These are phyloP conservation scores for Daphne laureola DNA, from an alignment of 441 rosid species.

Conservation along the genomic window DNA sequence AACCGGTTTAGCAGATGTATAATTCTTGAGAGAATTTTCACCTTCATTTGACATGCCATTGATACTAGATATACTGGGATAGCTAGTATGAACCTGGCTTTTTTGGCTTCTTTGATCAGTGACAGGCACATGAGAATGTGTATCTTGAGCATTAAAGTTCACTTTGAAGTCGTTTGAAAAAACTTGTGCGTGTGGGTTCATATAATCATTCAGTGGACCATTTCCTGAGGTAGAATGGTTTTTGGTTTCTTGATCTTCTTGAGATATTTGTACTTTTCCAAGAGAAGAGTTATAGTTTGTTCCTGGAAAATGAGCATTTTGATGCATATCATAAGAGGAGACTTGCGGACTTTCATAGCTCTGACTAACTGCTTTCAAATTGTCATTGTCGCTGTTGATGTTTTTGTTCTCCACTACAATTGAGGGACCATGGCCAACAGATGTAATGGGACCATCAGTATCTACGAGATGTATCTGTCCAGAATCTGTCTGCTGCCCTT, in stretches of 20 bases:
- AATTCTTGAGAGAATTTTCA: slow-evolving; percentile 26
- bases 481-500: slow-evolving; percentile 29
- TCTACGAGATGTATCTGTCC: slow-evolving; percentile 29
- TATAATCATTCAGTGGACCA: slow-evolving; percentile 19
- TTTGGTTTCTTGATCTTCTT: slow-evolving; percentile 24
- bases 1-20: slow-evolving; percentile 11
- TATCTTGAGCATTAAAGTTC: slow-evolving; percentile 23
- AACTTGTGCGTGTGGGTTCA: slow-evolving; percentile 28
- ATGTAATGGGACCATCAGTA: slow-evolving; percentile 48
- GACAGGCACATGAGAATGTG: slow-evolving; percentile 20
- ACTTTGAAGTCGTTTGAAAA: slow-evolving; percentile 24
- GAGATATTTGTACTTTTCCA: slow-evolving; percentile 19
- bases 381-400: slow-evolving; percentile 8
- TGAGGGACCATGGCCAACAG: slow-evolving; percentile 32
- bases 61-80: slow-evolving; percentile 23
- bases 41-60: slow-evolving; percentile 26
- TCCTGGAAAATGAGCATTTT: slow-evolving; percentile 17
- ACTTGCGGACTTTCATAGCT: slow-evolving; percentile 21
- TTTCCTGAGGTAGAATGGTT: slow-evolving; percentile 28
- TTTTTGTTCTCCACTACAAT: slow-evolving; percentile 11
- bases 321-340: slow-evolving; percentile 21
- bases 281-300: slow-evolving; percentile 26
- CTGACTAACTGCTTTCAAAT: slow-evolving; percentile 12
- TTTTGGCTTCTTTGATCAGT: slow-evolving; percentile 25
- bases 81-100: slow-evolving; percentile 24